Evolutionary conservation across 345 rosid species (phyloP), one percentile per base, ranked within the genome.

Genomic region (Angophora floribunda): DNA sequence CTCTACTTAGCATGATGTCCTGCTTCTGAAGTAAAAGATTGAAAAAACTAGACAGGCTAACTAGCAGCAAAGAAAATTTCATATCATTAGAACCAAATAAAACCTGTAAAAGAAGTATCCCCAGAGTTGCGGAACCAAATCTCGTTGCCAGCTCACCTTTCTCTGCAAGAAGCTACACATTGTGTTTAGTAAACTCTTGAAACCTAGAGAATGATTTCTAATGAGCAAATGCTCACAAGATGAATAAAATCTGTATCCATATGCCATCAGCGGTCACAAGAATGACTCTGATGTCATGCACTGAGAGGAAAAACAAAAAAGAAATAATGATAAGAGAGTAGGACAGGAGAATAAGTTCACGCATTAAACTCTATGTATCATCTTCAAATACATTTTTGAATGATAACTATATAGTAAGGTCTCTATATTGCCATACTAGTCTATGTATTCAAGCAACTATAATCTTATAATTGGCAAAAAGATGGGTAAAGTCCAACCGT

Each of bases 91-190:
- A 51, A 87, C 70, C 22, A 87, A 85, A 85, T 88, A 86, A 45
- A 88, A 97, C 99, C 99, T 97, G 99, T 87, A 97, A 91, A 86
- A 97, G 99, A 93, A 97, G 99, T 91, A 97, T 95, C 85, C 99
- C 99, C 89, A 97, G 91, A 88, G 99, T 96, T 90, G 99, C 99
- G 21, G 99, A 97, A 88, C 99, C 99, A 93, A 96, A 94, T 92
- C 98, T 95, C 87, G 99, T 97, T 50, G 99, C 98, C 67, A 97
- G 98, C 95, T 97, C 99, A 89, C 99, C 99, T 89, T 93, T 96
- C 93, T 97, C 99, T 93, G 99, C 99, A 91, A 97, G 98, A 90
- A 97, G 99, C 99, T 97, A 93, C 89, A 91, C 44, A 91, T 90
- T 89, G 90, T 80, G 88, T 57, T 89, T 90, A 90, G 86, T 93